Base-by-base conservation (phyloP, 768 basidiomycete genomes). In the Kockovaella imperatae region DNA sequence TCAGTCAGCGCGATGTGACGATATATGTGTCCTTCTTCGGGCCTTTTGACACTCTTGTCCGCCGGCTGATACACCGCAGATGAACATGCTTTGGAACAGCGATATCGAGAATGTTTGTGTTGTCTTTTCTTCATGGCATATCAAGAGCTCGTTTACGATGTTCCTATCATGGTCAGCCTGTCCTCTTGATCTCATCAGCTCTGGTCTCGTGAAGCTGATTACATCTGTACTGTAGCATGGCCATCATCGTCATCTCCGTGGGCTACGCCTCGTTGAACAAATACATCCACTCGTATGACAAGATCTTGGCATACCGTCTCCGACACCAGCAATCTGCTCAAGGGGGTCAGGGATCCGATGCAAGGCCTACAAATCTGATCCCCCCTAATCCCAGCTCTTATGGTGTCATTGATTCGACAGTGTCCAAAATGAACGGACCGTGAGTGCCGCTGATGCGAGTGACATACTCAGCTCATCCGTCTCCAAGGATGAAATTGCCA, bases 41-140 rank as follows among this genome's bases (percentile, higher is more conserved):
- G 6, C 30, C n/a, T 25, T 28, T 15, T 17, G 11, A 29, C 35
- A 43, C 24, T 6, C 11, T 31, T 14, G 23, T 34, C 26, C 11
- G 34, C 35, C 35, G 35, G 28, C 11, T 3, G 32, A 18, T 17
- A n/a, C 20, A 18, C 32, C 6, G 21, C 42, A 67, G 65, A 67
- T 67, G 65, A 67, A 67, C 53, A 67, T 67, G 65, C 52, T 67
- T 23, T 67, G 65, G 65, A 67, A 67, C 35, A 59, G 49, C 30
- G 54, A 67, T n/a, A 48, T 67, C 24, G 43, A 39, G 11, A 53
- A 64, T 43, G 50, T 51, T 11, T 71, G 69, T 46, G 65, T 71
- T 3, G 69, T 71, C 3, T 71, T 69, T 49, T 31, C 46, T n/a
- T 52, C 49, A 35, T 71, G 65, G 67, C 63, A 66, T 51, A 68